These are phyloP conservation scores for Skeletonema tropicum DNA, from an alignment of 108 stramenopile genomes.

Conservation along the genomic window DNA sequence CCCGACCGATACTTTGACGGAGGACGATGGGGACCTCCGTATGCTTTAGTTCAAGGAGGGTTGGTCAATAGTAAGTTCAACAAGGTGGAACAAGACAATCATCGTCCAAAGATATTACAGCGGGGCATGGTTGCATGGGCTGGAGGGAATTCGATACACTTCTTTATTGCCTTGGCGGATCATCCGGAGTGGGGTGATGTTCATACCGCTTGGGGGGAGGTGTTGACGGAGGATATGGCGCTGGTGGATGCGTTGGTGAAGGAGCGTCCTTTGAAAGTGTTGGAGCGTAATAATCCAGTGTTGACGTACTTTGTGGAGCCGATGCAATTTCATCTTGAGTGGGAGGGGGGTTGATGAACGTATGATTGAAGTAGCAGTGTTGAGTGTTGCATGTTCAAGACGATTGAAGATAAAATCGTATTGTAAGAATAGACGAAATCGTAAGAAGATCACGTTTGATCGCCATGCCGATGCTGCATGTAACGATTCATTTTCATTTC, in stretches of 20 bases:
- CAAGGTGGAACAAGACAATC: constrained; percentile 6
- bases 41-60: constrained; percentile 33
- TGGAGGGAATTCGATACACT: constrained; percentile 12
- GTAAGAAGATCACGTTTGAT: too few species aligned
- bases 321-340: constrained; percentile 2
- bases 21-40: constrained; percentile 42
- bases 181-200: constrained; percentile 36
- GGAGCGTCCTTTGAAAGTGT: constrained; percentile 15
- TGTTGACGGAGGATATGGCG: constrained; percentile 17
- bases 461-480: too few species aligned
- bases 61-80: constrained; percentile 17
- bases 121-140: constrained; percentile 25
- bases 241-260: constrained; percentile 24
- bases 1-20: constrained; percentile 34
- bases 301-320: constrained; percentile 27
- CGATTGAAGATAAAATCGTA: too few species aligned
- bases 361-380: too few species aligned
- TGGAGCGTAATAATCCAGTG: constrained; percentile 11
- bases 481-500: too few species aligned
- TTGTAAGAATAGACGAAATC: too few species aligned
- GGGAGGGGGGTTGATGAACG: not conserved
- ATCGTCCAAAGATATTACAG: constrained; percentile 2
- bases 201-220: constrained; percentile 28
- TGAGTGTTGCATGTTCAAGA: too few species aligned
- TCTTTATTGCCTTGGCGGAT: constrained; percentile 28